Conservation (phyloP, 2,329 filamentous ascomycete genomes). For the Penicillium sp. region DNA sequence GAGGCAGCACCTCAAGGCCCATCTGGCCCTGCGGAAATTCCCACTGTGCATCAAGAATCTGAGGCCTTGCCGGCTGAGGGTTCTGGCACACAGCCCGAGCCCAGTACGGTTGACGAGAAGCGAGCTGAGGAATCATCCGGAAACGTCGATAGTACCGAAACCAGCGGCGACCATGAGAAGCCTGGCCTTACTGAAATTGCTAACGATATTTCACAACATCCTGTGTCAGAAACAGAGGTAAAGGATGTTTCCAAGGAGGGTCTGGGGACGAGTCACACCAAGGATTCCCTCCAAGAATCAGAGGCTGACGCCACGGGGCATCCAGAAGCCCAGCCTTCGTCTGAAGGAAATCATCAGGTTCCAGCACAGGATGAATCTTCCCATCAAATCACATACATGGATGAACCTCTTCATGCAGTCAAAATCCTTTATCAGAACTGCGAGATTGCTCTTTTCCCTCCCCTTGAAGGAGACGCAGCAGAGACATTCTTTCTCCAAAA, state of each 20-base stretch:
- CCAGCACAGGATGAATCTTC: conserved; percentile 19
- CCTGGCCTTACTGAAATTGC: conserved; percentile 16
- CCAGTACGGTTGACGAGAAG: neutral
- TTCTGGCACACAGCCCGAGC: neutral
- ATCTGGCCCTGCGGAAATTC: neutral
- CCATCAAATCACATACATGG: conserved; percentile 15
- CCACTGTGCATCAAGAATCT: neutral
- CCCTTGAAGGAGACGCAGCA: conserved; percentile 52
- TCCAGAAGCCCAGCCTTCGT: conserved; percentile 5
- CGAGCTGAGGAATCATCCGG: conserved; percentile 2
- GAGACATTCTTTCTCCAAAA: conserved; percentile 59
- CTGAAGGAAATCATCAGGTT: conserved; percentile 9
- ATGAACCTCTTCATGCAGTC: conserved; percentile 46
- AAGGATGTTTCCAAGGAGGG: conserved; percentile 15
- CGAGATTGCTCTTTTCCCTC: conserved; percentile 60
- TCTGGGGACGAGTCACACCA: conserved; percentile 15
- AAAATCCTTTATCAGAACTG: conserved; percentile 56
- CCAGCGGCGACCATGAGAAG: neutral
- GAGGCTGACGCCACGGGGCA: conserved; percentile 7
- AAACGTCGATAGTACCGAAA: neutral
- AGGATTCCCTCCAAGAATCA: conserved; percentile 11
- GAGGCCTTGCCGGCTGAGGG: neutral
- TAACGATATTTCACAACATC: conserved; percentile 21
- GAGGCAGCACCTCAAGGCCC: conserved; percentile 7
- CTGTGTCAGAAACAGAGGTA: conserved; percentile 2